Conservation (phyloP, 2,329 filamentous ascomycete genomes). For the Calonectria multiphialidica region DNA sequence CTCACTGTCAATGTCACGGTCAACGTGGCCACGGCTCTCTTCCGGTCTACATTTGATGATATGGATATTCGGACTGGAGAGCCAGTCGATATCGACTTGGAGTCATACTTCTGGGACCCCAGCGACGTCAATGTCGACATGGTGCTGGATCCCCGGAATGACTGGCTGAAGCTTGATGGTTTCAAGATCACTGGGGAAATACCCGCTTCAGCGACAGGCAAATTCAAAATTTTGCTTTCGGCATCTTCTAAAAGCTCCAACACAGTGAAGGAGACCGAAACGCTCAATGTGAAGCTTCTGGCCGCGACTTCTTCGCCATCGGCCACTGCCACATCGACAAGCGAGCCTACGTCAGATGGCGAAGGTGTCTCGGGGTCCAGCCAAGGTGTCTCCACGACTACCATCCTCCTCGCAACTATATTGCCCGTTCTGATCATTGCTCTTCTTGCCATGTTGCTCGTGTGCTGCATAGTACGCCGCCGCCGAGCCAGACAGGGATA, state of each 20-base stretch:
- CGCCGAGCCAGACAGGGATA: slow-evolving; percentile 45
- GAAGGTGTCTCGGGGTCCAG: slow-evolving; percentile 25
- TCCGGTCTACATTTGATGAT: slow-evolving; percentile 54
- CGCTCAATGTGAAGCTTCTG: slow-evolving; percentile 52
- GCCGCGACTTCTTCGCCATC: slow-evolving; percentile 37
- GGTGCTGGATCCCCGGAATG: slow-evolving; percentile 48
- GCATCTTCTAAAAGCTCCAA: slow-evolving; percentile 49
- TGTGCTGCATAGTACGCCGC: slow-evolving; percentile 50
- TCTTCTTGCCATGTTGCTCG: slow-evolving; percentile 47
- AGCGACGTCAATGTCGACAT: slow-evolving; percentile 53
- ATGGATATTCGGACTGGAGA: slow-evolving; percentile 56
- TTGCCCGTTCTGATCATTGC: slow-evolving; percentile 55
- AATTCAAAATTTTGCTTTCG: slow-evolving; percentile 47
- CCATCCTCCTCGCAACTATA: slow-evolving; percentile 58
- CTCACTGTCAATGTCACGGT: slow-evolving; percentile 66
- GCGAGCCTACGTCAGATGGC: slow-evolving; percentile 30
- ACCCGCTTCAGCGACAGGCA: slow-evolving; percentile 50
- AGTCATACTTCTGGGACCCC: slow-evolving; percentile 55
- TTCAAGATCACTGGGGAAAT: slow-evolving; percentile 56
- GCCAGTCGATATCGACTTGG: slow-evolving; percentile 57
- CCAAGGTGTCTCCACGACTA: slow-evolving; percentile 45
- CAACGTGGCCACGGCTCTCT: slow-evolving; percentile 53
- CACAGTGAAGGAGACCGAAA: slow-evolving; percentile 51
- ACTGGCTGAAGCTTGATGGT: slow-evolving; percentile 58
- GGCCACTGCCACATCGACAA: slow-evolving; percentile 38